Base-by-base conservation (phyloP, 2,329 filamentous ascomycete species). In the Pyrenophora seminiperda region DNA sequence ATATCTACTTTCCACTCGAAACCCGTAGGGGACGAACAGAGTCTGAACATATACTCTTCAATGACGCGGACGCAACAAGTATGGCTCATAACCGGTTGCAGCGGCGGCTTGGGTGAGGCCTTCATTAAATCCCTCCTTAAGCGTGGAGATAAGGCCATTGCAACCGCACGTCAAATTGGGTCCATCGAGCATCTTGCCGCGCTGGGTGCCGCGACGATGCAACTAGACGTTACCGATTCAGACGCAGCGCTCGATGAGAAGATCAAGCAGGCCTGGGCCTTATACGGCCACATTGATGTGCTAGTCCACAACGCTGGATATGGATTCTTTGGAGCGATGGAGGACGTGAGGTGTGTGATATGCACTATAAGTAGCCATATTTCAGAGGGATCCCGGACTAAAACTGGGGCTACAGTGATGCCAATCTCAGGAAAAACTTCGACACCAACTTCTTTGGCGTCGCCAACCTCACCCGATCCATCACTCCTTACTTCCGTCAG, bases 11-110 rank as follows among this genome's bases (percentile, higher is more conserved):
- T n/a, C n/a, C n/a, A n/a, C n/a, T n/a, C n/a, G n/a, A n/a, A n/a
- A n/a, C n/a, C n/a, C n/a, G n/a, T n/a, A n/a, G n/a, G n/a, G n/a
- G n/a, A n/a, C n/a, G n/a, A n/a, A n/a, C n/a, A n/a, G n/a, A n/a
- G n/a, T n/a, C n/a, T n/a, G n/a, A n/a, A n/a, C n/a, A n/a, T n/a
- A n/a, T n/a, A n/a, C n/a, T n/a, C n/a, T n/a, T n/a, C n/a, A n/a
- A n/a, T n/a, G n/a, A n/a, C n/a, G n/a, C n/a, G n/a, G n/a, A n/a
- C n/a, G n/a, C 24, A 29, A 43, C 30, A 43, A 19, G 30, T 43
- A 5, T 83, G 81, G 80, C 77, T 84, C 67, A 77, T 83, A 61
- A 77, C 76, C 9, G 81, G 79, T 19, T 75, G 75, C 37, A 80
- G 79, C 17, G 79, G 76, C 14, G 81, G 81, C 41, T 78, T 83